A percentile compares a stretch with the other conserved stretches of the same genome.
phyloP scores from a whole-genome alignment of 2,329 filamentous ascomycete genomes.

The Ophiosphaerella herpotricha region DNA sequence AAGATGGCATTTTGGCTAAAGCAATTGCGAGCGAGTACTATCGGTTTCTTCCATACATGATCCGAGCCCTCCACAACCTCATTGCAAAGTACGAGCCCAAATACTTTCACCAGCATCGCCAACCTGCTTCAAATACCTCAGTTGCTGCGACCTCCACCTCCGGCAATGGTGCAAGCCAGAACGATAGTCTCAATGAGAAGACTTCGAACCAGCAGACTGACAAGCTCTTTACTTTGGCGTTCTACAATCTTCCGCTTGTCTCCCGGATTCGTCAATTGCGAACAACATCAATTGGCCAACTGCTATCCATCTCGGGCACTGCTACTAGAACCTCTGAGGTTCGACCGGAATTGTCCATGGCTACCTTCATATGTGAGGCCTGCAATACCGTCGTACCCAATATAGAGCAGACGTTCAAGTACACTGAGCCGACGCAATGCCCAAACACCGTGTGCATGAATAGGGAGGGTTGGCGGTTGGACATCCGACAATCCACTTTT shows the following conservation, averaged over 20 bases:
- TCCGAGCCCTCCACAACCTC: constrained; percentile 84
- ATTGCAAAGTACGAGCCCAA: constrained; percentile 92
- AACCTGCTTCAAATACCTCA: constrained; percentile 75
- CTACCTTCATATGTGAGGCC: constrained; percentile 87
- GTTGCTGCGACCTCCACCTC: constrained; percentile 69
- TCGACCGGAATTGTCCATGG: constrained; percentile 86
- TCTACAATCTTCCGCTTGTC: constrained; percentile 89
- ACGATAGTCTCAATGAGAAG: constrained; percentile 65
- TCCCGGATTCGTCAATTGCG: constrained; percentile 84
- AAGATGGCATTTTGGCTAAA: constrained; percentile 79
- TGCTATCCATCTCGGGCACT: constrained; percentile 94
- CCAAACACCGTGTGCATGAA: constrained; percentile 88
- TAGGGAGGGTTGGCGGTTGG: constrained; percentile 90
- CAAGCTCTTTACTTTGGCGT: constrained; percentile 90
- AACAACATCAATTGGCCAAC: constrained; percentile 86
- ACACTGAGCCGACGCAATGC: constrained; percentile 95
- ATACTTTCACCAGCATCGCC: constrained; percentile 91
- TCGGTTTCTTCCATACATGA: constrained; percentile 90
- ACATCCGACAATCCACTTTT: constrained; percentile 95
- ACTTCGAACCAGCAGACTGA: constrained; percentile 94
- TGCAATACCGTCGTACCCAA: constrained; percentile 86
- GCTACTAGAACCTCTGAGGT: constrained; percentile 97
- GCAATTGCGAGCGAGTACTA: constrained; percentile 92
- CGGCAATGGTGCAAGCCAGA: constrained; percentile 62
- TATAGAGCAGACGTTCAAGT: constrained; percentile 95